A percentile compares a stretch with the other conserved stretches of the same genome.
Evolutionary conservation across 495 filamentous ascomycete genomes (phyloP).

Genomic region (Symbiotaphrina buchneri): DNA sequence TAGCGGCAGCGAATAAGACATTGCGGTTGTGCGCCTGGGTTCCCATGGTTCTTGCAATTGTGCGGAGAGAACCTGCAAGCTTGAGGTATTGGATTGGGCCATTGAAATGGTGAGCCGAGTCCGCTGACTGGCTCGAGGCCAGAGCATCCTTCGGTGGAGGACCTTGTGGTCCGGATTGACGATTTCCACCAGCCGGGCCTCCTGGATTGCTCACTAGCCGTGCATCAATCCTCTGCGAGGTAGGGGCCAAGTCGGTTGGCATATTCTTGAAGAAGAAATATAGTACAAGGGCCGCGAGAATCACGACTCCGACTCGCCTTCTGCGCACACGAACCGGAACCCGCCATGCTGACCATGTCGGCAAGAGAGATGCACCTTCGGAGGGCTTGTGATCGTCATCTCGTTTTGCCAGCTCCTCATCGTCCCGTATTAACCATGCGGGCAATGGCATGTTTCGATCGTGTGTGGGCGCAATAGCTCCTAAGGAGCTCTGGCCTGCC

Average conservation of each 20-base stretch:
- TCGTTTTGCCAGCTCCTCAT: slow-evolving; percentile 5
- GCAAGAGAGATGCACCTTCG: neutral
- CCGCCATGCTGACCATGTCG: neutral
- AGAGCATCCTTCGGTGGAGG: neutral
- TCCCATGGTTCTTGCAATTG: slow-evolving; percentile 1
- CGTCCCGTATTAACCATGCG: slow-evolving; percentile 1
- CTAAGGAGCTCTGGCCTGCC: slow-evolving; percentile 2
- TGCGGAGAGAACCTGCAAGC: slow-evolving; percentile 5
- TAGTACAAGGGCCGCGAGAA: neutral
- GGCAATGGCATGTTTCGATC: slow-evolving; percentile 2
- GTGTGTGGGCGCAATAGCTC: too few species aligned
- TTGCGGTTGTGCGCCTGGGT: slow-evolving; percentile 19
- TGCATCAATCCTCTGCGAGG: too few species aligned
- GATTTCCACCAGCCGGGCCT: neutral
- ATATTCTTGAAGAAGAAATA: slow-evolving; percentile 1
- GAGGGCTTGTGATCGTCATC: slow-evolving; percentile 3
- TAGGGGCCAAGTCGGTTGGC: neutral
- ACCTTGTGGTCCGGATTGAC: neutral
- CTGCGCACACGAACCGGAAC: neutral
- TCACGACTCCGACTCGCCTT: neutral
- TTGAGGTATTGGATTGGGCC: slow-evolving; percentile 4
- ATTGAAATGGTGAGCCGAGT: slow-evolving; percentile 3
- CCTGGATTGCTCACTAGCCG: too few species aligned
- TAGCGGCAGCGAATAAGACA: slow-evolving; percentile 33
- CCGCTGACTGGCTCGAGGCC: neutral